Conservation (phyloP, 1,284 basidiomycete species). For the Cystobasidium sp. region DNA sequence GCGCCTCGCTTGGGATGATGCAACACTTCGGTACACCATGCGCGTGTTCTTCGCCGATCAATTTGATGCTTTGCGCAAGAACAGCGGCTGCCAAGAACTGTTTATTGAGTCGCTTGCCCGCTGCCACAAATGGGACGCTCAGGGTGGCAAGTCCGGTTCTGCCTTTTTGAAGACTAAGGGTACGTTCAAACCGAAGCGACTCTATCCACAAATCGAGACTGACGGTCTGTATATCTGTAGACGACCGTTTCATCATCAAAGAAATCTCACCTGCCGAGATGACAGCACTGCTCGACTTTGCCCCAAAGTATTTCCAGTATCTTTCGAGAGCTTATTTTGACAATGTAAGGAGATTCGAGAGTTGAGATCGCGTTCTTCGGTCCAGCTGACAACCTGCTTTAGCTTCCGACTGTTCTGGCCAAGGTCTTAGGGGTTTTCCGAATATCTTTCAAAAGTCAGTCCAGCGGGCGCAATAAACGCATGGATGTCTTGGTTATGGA, state of each 20-base stretch:
- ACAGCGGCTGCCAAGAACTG: slow-evolving; percentile 89
- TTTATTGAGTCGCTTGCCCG: slow-evolving; percentile 91
- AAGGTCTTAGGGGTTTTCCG: slow-evolving; percentile 99
- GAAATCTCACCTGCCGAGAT: slow-evolving; percentile 90
- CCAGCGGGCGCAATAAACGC: slow-evolving; percentile 75
- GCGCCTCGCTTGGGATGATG: slow-evolving; percentile 43
- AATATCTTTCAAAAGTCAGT: slow-evolving; percentile 84
- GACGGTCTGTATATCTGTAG: slow-evolving; percentile 59
- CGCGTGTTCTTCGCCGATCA: slow-evolving; percentile 96
- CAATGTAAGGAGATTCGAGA: slow-evolving; percentile 39
- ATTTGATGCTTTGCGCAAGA: slow-evolving; percentile 89
- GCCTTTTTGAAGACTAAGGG: slow-evolving; percentile 95
- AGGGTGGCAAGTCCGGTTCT: slow-evolving; percentile 94
- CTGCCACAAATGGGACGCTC: slow-evolving; percentile 95
- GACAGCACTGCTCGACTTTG: slow-evolving; percentile 95
- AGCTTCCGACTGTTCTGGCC: slow-evolving; percentile 91
- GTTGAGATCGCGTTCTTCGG: not conserved
- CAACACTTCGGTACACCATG: slow-evolving; percentile 82
- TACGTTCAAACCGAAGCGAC: slow-evolving; percentile 54
- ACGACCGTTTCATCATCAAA: slow-evolving; percentile 98
- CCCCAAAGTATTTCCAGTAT: slow-evolving; percentile 96
- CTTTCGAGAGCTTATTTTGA: slow-evolving; percentile 73
- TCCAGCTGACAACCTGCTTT: not conserved
- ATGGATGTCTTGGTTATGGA: slow-evolving; percentile 98
- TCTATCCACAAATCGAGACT: not conserved